These are phyloP conservation scores for Paraphaeosphaeria minitans DNA, from an alignment of 2,329 filamentous ascomycete genomes.

Conservation along the genomic window DNA sequence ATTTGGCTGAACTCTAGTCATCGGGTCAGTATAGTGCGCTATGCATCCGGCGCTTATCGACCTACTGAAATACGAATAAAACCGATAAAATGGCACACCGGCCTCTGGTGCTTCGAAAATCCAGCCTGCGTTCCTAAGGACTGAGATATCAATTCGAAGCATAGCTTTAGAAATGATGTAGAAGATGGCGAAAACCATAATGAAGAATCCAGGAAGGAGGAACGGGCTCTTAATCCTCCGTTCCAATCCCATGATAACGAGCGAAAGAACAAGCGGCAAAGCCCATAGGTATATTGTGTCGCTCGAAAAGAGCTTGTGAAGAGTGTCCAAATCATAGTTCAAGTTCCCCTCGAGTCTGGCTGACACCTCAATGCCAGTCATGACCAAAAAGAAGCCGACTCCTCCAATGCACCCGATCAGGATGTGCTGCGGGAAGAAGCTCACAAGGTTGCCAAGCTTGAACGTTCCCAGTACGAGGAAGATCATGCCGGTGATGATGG, in stretches of 20 bases:
- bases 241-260: constrained; percentile 77
- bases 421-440: constrained; percentile 96
- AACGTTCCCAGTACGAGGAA: constrained; percentile 92
- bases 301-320: constrained; percentile 72
- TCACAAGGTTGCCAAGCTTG: constrained; percentile 87
- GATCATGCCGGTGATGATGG: constrained; percentile 85
- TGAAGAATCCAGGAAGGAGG: constrained; percentile 84
- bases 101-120: constrained; percentile 86
- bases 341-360: constrained; percentile 85
- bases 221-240: constrained; percentile 79
- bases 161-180: constrained; percentile 76
- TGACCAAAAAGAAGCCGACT: constrained; percentile 91
- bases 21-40: background rate
- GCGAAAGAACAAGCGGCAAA: constrained; percentile 75
- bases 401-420: constrained; percentile 96
- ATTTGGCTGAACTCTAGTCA: constrained; percentile 76
- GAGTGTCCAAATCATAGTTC: constrained; percentile 76
- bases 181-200: constrained; percentile 75
- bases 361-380: constrained; percentile 92
- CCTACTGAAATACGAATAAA: constrained; percentile 93
- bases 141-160: constrained; percentile 68
- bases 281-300: constrained; percentile 84
- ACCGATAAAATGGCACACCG: constrained; percentile 94
- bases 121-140: constrained; percentile 78
- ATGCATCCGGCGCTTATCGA: constrained; percentile 15